Evolutionary conservation across 1,284 basidiomycete species (phyloP).

Genomic region (Coniferiporia weirii): DNA sequence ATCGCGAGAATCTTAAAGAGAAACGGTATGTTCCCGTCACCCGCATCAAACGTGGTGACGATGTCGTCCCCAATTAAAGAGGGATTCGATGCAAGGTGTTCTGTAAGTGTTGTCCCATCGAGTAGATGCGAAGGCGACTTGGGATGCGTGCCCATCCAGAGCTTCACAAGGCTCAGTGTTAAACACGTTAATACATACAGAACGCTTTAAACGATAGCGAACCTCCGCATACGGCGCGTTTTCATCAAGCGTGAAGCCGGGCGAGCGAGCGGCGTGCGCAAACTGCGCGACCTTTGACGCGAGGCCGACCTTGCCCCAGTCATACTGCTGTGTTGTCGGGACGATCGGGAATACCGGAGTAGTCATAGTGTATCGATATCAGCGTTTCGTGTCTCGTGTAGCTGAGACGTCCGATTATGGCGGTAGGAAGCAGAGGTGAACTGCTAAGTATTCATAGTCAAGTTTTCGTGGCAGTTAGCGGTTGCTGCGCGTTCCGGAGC

Average conservation of each 20-base stretch:
- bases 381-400: background rate
- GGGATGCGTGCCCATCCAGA: constrained; percentile 99
- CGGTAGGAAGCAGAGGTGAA: background rate
- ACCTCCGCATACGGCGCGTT: constrained; percentile 58
- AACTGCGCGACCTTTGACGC: constrained; percentile 54
- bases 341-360: constrained; percentile 57
- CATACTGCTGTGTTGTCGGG: constrained; percentile 67
- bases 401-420: background rate
- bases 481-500: too few species aligned
- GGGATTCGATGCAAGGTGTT: constrained; percentile 61
- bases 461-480: too few species aligned
- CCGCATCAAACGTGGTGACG: constrained; percentile 53
- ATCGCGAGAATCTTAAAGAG: constrained; percentile 94
- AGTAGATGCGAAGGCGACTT: constrained; percentile 74
- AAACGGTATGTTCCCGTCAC: constrained; percentile 80
- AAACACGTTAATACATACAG: background rate
- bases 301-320: constrained; percentile 66
- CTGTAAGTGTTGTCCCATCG: constrained; percentile 45
- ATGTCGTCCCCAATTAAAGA: constrained; percentile 67
- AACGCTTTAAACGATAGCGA: constrained; percentile 19
- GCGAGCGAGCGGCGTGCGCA: constrained; percentile 17
- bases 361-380: constrained; percentile 5
- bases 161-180: constrained; percentile 36
- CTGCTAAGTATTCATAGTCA: too few species aligned
- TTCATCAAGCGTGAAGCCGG: constrained; percentile 42